Percentiles rank a stretch among this genome's conserved stretches.
These are phyloP conservation scores for Heracleum sosnowskyi DNA, from an alignment of 129 eudicot genomes.

Conservation along the genomic window DNA sequence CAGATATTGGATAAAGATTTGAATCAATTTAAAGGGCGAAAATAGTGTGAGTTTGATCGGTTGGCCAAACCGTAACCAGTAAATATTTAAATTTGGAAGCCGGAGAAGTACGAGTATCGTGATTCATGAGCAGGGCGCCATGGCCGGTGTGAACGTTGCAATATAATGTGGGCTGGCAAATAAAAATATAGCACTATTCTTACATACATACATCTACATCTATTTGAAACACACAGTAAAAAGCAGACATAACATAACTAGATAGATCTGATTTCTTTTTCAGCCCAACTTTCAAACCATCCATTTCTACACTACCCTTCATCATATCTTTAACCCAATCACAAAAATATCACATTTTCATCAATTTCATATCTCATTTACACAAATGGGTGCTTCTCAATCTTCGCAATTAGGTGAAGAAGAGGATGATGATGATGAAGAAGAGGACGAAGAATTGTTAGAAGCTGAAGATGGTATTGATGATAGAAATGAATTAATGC, in stretches of 20 bases:
- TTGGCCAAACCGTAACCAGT: too few species aligned
- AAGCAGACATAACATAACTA: neutral
- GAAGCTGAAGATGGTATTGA: conserved; percentile 2
- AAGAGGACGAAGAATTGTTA: conserved; percentile 28
- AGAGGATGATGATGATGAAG: conserved; percentile 4
- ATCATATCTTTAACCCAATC: neutral
- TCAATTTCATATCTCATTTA: neutral
- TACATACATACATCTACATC: neutral
- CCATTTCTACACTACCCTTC: neutral
- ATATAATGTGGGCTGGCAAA: neutral
- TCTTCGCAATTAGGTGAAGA: conserved; percentile 61
- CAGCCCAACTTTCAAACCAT: neutral
- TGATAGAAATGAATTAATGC: conserved; percentile 16
- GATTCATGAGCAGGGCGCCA: neutral
- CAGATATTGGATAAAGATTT: too few species aligned
- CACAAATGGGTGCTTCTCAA: conserved; percentile 66
- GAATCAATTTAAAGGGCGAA: too few species aligned
- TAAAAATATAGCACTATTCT: neutral
- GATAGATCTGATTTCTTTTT: neutral
- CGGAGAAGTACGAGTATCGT: neutral
- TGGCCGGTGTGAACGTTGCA: neutral
- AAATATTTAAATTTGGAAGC: neutral
- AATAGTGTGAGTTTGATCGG: too few species aligned
- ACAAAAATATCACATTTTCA: neutral
- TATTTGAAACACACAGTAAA: neutral